Evolutionary conservation across 139 green algal genomes (phyloP).

Genomic region (Closterium sp.): DNA sequence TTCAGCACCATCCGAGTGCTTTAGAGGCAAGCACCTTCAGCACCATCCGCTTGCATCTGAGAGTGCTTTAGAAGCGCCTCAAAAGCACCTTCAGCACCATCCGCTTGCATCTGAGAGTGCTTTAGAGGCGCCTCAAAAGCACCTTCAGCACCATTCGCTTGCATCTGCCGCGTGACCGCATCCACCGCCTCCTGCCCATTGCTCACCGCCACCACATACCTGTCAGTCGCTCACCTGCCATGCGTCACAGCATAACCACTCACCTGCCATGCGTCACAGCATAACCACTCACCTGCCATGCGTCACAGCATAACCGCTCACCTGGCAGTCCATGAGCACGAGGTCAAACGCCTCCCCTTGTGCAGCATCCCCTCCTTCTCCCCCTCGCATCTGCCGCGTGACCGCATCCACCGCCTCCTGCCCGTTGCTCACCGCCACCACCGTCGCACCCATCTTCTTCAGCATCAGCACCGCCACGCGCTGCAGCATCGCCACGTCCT

Average conservation of each 20-base stretch:
- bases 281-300: conserved; percentile 57
- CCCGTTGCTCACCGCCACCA: conserved; percentile 30
- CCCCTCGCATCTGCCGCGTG: background rate
- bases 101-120: too few relatives aligned
- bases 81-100: too few relatives aligned
- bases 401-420: conserved; percentile 32
- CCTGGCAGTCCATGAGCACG: conserved; percentile 77
- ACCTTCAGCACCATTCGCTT: too few relatives aligned
- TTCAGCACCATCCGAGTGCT: too few relatives aligned
- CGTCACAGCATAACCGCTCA: background rate
- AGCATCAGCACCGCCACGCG: conserved; percentile 13
- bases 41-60: too few relatives aligned
- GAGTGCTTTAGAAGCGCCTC: too few relatives aligned
- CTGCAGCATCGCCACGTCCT: conserved; percentile 26
- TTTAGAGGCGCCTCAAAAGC: too few relatives aligned
- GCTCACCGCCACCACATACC: conserved; percentile 16
- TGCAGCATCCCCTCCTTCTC: background rate
- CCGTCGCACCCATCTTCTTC: conserved; percentile 23
- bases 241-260: too few relatives aligned
- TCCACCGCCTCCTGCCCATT: conserved; percentile 41
- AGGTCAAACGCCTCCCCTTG: conserved; percentile 61
- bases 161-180: conserved; percentile 1
- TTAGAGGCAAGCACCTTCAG: too few relatives aligned
- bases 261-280: too few relatives aligned
- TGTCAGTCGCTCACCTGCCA: too few relatives aligned